Evolutionary conservation across 1,139 yeast genomes (phyloP).

Genomic region (Pichia sp.): DNA sequence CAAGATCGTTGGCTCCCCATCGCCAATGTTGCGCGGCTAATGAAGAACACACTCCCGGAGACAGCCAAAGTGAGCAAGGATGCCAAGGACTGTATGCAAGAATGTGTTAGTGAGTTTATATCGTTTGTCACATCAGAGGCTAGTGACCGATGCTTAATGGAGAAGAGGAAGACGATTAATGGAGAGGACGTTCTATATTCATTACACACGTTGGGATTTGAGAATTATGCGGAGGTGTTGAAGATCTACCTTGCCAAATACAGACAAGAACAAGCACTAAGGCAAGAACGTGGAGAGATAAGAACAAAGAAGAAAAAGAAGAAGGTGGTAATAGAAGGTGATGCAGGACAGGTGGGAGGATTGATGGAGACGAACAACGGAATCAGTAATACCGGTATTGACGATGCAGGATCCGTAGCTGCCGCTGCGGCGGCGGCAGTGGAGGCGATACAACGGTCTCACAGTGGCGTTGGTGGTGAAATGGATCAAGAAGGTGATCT

Average conservation of each 20-base stretch:
- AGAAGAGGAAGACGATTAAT: constrained; percentile 72
- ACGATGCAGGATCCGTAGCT: neutral
- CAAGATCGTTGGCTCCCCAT: constrained; percentile 84
- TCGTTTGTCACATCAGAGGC: constrained; percentile 85
- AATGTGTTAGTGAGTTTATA: constrained; percentile 90
- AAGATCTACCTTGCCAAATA: constrained; percentile 77
- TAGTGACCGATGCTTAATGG: constrained; percentile 65
- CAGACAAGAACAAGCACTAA: constrained; percentile 62
- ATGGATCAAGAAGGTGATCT: constrained; percentile 6
- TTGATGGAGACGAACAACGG: too few relatives aligned
- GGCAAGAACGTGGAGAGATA: constrained; percentile 53
- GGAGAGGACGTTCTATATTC: constrained; percentile 71
- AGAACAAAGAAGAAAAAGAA: constrained; percentile 32
- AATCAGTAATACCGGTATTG: neutral
- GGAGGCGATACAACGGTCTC: neutral
- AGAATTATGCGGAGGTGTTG: constrained; percentile 72
- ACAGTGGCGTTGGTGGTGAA: constrained; percentile 1
- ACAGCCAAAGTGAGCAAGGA: constrained; percentile 93
- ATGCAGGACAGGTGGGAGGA: too few relatives aligned
- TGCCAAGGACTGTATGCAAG: constrained; percentile 97
- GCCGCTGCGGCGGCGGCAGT: neutral
- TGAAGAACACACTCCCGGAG: constrained; percentile 84
- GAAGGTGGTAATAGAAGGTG: too few relatives aligned
- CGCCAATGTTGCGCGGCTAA: constrained; percentile 84
- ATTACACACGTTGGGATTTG: constrained; percentile 69